Evolutionary conservation across 768 basidiomycete genomes (phyloP).

Genomic region (Rhodotorula sphaerocarpa): DNA sequence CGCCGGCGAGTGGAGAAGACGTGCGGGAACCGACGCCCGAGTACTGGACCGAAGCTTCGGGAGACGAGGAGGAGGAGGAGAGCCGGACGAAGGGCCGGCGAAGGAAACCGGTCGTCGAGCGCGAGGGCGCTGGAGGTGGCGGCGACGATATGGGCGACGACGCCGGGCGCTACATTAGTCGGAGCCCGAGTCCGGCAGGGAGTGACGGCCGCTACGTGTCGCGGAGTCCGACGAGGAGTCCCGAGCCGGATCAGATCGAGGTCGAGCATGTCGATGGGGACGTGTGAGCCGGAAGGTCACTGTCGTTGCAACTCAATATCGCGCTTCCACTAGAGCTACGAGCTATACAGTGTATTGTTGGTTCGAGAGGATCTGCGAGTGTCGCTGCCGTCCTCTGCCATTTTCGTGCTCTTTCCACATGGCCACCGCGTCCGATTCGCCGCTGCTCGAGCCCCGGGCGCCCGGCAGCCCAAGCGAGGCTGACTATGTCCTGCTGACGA

Average conservation of each 20-base stretch:
- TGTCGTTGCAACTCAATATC: too few relatives aligned
- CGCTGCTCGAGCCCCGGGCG: background rate
- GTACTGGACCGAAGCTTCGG: slow-evolving; percentile 16
- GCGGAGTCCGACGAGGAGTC: slow-evolving; percentile 31
- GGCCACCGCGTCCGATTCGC: too few relatives aligned
- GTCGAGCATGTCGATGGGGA: slow-evolving; percentile 28
- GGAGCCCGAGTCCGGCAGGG: slow-evolving; percentile 26
- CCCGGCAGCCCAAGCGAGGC: background rate
- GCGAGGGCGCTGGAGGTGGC: background rate
- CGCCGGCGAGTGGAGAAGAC: slow-evolving; percentile 42
- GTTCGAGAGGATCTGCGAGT: too few relatives aligned
- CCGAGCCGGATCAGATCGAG: slow-evolving; percentile 19
- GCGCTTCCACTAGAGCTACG: too few relatives aligned
- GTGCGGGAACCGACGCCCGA: slow-evolving; percentile 18
- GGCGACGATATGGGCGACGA: background rate
- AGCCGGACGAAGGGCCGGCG: background rate
- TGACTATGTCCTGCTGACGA: background rate
- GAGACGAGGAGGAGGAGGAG: slow-evolving; percentile 4
- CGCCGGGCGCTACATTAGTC: slow-evolving; percentile 24
- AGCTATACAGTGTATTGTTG: too few relatives aligned
- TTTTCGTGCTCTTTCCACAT: background rate
- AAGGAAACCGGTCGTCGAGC: slow-evolving; percentile 10
- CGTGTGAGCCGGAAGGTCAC: slow-evolving; percentile 10
- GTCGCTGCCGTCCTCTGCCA: background rate
- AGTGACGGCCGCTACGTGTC: slow-evolving; percentile 24